These are phyloP conservation scores for Clonostachys rosea DNA, from an alignment of 2,329 filamentous ascomycete genomes.

Conservation along the genomic window DNA sequence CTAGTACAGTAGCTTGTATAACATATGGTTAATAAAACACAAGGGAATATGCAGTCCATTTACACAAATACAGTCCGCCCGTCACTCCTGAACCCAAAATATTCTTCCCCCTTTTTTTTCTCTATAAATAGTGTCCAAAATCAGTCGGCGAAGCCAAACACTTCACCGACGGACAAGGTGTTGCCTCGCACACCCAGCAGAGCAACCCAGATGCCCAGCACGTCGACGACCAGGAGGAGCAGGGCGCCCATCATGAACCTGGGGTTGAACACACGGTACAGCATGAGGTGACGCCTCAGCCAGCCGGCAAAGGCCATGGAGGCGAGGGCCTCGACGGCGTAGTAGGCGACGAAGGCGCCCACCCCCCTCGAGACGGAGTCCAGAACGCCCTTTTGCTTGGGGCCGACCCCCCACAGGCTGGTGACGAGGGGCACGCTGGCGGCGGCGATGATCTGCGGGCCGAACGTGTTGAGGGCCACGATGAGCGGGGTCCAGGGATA, in stretches of 20 bases:
- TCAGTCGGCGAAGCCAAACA: slow-evolving; percentile 75
- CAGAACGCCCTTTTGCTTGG: slow-evolving; percentile 65
- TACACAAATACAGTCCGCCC: neutral
- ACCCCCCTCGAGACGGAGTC: slow-evolving; percentile 67
- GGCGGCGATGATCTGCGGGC: slow-evolving; percentile 79
- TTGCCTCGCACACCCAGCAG: slow-evolving; percentile 72
- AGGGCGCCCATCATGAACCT: slow-evolving; percentile 80
- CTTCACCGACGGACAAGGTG: slow-evolving; percentile 72
- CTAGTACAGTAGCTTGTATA: no score
- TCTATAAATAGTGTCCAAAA: slow-evolving; percentile 6
- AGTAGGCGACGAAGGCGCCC: slow-evolving; percentile 74
- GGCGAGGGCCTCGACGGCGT: slow-evolving; percentile 75
- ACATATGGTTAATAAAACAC: no score
- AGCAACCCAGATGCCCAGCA: slow-evolving; percentile 67
- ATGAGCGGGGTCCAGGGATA: slow-evolving; percentile 89
- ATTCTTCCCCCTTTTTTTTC: neutral
- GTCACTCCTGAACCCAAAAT: neutral
- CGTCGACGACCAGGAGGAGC: slow-evolving; percentile 70
- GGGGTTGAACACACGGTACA: slow-evolving; percentile 90
- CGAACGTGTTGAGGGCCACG: slow-evolving; percentile 82
- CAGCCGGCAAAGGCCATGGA: slow-evolving; percentile 90
- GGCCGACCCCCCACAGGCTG: slow-evolving; percentile 78
- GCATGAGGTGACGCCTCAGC: slow-evolving; percentile 87
- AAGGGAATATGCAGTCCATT: no score
- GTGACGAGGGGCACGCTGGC: slow-evolving; percentile 75